Conservation (phyloP, 306 rosid species). For the Macrotyloma uniflorum region DNA sequence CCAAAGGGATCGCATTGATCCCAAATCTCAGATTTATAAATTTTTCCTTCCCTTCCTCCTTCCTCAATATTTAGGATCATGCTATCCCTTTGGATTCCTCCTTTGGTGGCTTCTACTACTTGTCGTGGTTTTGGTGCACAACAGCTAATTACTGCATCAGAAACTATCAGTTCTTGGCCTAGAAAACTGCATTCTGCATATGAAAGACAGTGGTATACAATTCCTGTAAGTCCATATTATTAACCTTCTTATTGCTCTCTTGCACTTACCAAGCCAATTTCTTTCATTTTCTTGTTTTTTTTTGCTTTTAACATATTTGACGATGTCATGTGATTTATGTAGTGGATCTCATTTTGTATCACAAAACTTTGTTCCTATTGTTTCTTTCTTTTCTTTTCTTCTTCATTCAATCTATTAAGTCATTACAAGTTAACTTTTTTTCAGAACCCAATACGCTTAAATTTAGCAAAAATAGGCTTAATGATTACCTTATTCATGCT, state of each 20-base stretch:
- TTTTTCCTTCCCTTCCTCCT: neutral
- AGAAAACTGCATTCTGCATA: conserved; percentile 23
- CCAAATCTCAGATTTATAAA: conserved; percentile 30
- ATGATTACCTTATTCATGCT: conserved; percentile 18
- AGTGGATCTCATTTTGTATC: neutral
- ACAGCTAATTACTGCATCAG: neutral
- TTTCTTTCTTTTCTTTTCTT: neutral
- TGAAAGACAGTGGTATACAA: conserved; percentile 2
- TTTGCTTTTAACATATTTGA: neutral
- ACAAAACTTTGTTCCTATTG: neutral
- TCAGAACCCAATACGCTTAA: conserved; percentile 1
- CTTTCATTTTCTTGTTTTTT: neutral
- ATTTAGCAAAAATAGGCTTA: neutral
- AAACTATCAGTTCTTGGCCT: neutral
- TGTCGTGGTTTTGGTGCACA: neutral
- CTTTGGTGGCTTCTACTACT: conserved; percentile 51
- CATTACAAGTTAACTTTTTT: neutral
- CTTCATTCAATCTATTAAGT: neutral
- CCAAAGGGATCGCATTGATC: conserved; percentile 77
- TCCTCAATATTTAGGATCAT: conserved; percentile 48
- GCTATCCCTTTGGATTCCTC: conserved; percentile 66
- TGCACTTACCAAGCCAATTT: neutral
- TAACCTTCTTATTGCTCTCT: neutral
- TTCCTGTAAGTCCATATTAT: conserved; percentile 41
- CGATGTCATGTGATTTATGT: neutral